Conservation (phyloP, 345 rosid species). For the Mercurialis annua region DNA sequence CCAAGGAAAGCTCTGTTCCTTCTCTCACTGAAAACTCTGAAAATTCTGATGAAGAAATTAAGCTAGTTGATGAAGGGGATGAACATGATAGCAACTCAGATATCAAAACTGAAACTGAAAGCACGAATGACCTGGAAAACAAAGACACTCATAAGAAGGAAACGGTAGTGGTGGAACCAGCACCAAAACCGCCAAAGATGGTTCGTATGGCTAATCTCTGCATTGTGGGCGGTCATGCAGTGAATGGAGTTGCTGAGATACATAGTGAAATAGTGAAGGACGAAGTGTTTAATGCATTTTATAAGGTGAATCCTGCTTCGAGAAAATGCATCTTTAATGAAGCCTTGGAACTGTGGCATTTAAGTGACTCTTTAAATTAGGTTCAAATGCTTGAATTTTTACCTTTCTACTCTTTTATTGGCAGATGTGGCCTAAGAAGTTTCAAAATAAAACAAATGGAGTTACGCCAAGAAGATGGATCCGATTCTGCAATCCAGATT, state of each 20-base stretch:
- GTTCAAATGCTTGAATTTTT: constrained; percentile 1
- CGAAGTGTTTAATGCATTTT: constrained; percentile 65
- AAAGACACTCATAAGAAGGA: constrained; percentile 29
- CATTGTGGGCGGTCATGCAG: constrained; percentile 63
- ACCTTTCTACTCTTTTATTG: constrained; percentile 22
- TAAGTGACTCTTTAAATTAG: background rate
- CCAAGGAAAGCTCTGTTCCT: constrained; percentile 29
- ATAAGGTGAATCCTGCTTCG: constrained; percentile 32
- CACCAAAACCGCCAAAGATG: constrained; percentile 37
- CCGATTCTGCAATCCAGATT: constrained; percentile 61
- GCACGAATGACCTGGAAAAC: constrained; percentile 11
- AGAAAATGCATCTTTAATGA: background rate
- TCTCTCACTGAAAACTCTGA: constrained; percentile 30
- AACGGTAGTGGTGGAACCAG: constrained; percentile 34
- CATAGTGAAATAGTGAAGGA: constrained; percentile 74
- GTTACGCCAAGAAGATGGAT: constrained; percentile 87
- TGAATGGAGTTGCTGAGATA: constrained; percentile 80
- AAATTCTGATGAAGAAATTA: constrained; percentile 24
- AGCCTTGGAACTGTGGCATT: background rate
- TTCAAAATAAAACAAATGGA: constrained; percentile 80
- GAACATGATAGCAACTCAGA: constrained; percentile 13
- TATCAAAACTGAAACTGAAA: background rate
- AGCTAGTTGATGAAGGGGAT: constrained; percentile 23
- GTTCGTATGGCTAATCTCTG: constrained; percentile 56
- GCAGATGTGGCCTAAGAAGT: constrained; percentile 74